Percentiles rank a stretch among this genome's conserved stretches.
Conservation (phyloP, 805 yeast genomes). For the Candida ortonii region DNA sequence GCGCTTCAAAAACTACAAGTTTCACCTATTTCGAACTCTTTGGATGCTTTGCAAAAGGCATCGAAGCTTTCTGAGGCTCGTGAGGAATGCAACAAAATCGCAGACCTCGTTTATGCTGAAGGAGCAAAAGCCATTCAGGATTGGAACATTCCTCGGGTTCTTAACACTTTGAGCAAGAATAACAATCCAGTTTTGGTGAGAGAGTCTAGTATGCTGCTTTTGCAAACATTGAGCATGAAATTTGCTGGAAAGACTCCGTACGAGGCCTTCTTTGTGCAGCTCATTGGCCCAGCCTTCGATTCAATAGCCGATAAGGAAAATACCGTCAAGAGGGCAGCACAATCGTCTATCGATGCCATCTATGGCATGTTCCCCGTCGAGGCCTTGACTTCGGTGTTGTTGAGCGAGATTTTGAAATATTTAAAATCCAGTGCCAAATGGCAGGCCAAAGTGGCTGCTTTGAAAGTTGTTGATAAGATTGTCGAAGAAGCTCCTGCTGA, state of each 20-base stretch:
- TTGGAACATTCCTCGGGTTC: conserved; percentile 63
- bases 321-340: conserved; percentile 83
- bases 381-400: conserved; percentile 68
- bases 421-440: conserved; percentile 85
- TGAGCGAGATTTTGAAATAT: conserved; percentile 60
- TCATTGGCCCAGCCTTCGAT: conserved; percentile 65
- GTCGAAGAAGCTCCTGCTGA: conserved; percentile 82
- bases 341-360: conserved; percentile 67
- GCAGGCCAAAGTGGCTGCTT: conserved; percentile 83
- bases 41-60: conserved; percentile 51
- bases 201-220: conserved; percentile 69
- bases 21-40: conserved; percentile 62
- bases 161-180: conserved; percentile 65
- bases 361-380: conserved; percentile 71
- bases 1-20: conserved; percentile 64
- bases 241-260: conserved; percentile 68
- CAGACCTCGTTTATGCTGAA: conserved; percentile 42
- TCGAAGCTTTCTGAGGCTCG: conserved; percentile 53
- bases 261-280: conserved; percentile 69
- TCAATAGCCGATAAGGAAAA: conserved; percentile 83
- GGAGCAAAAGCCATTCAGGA: conserved; percentile 51
- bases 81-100: conserved; percentile 51
- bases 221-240: conserved; percentile 52
- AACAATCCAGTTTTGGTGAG: conserved; percentile 73
- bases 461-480: conserved; percentile 68